Percentiles rank a stretch among this genome's conserved stretches.
These are phyloP conservation scores for Xylariales sp. DNA, from an alignment of 2,329 filamentous ascomycete species.

Conservation along the genomic window DNA sequence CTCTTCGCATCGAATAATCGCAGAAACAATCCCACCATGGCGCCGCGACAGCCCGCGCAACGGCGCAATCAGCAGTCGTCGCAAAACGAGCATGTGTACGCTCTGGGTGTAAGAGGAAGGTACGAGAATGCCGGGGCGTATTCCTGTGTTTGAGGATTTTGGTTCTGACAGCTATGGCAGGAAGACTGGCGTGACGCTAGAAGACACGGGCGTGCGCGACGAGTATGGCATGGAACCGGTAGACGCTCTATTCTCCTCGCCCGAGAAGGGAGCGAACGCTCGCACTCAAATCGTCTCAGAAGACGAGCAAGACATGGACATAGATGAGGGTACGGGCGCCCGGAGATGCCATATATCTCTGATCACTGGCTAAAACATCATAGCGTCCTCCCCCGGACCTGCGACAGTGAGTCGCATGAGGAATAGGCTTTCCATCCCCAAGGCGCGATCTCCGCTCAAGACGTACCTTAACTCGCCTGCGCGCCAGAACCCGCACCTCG, in stretches of 20 bases:
- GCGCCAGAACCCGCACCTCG: slow-evolving; percentile 54
- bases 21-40: slow-evolving; percentile 33
- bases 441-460: slow-evolving; percentile 57
- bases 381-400: slow-evolving; percentile 50
- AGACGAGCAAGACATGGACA: slow-evolving; percentile 48
- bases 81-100: slow-evolving; percentile 43
- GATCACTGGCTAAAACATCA: slow-evolving; percentile 16
- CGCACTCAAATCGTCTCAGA: slow-evolving; percentile 20
- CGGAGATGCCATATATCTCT: slow-evolving; percentile 2
- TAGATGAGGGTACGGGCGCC: slow-evolving; percentile 42
- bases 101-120: slow-evolving; percentile 47
- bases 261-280: slow-evolving; percentile 48
- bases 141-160: background rate
- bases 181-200: slow-evolving; percentile 82
- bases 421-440: slow-evolving; percentile 42
- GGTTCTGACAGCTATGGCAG: slow-evolving; percentile 43
- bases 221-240: slow-evolving; percentile 89
- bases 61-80: slow-evolving; percentile 31
- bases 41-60: slow-evolving; percentile 30
- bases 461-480: slow-evolving; percentile 58
- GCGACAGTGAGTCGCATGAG: slow-evolving; percentile 45
- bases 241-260: slow-evolving; percentile 84
- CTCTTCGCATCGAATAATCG: too few species aligned
- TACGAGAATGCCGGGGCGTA: slow-evolving; percentile 20
- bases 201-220: slow-evolving; percentile 75